Conservation (phyloP, 2,329 filamentous ascomycete genomes). For the Cladosporium sp. region DNA sequence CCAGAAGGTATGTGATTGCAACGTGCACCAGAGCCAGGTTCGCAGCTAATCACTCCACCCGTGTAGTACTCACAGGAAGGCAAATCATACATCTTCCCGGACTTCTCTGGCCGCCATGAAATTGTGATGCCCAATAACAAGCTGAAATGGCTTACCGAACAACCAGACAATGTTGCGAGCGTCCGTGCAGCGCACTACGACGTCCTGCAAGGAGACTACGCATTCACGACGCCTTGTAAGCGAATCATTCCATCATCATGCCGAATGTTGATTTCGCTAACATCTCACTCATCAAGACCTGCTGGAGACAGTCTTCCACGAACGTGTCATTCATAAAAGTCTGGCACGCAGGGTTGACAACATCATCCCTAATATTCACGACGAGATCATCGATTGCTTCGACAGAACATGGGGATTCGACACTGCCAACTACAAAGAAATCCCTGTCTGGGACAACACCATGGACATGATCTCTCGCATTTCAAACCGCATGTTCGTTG, state of each 20-base stretch:
- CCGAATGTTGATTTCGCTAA: background rate
- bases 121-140: slow-evolving; percentile 20
- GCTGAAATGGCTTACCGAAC: slow-evolving; percentile 38
- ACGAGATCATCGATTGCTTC: slow-evolving; percentile 35
- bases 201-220: slow-evolving; percentile 35
- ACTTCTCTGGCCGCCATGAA: slow-evolving; percentile 19
- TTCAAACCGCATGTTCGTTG: slow-evolving; percentile 45
- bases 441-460: slow-evolving; percentile 27
- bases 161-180: slow-evolving; percentile 39
- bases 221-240: slow-evolving; percentile 28
- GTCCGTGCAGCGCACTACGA: slow-evolving; percentile 36
- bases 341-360: slow-evolving; percentile 37
- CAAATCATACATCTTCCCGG: slow-evolving; percentile 22
- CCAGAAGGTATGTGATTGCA: slow-evolving; percentile 15
- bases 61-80: slow-evolving; percentile 18
- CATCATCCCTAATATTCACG: slow-evolving; percentile 35
- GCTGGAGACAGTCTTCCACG: slow-evolving; percentile 37
- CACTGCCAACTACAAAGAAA: slow-evolving; percentile 33
- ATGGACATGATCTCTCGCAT: slow-evolving; percentile 38
- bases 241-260: background rate
- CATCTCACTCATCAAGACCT: slow-evolving; percentile 23
- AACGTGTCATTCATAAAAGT: slow-evolving; percentile 38
- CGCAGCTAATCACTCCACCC: background rate
- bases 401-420: slow-evolving; percentile 36
- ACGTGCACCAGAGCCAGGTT: no score